phyloP scores from a whole-genome alignment of 2,329 filamentous ascomycete genomes.

The Trichophyton mentagrophytes region DNA sequence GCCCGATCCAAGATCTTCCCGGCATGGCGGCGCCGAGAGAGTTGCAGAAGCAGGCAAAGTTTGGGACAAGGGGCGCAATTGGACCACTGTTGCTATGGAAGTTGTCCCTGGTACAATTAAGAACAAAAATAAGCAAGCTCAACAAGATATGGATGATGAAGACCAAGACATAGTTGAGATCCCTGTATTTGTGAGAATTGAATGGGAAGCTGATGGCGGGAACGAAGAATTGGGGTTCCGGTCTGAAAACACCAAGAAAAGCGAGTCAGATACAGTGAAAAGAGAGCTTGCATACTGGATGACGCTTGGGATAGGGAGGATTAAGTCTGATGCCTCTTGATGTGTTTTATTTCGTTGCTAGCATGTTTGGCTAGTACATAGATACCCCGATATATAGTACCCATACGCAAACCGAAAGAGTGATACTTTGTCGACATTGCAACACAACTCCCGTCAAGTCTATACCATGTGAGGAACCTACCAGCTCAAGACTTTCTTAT shows the following conservation, averaged over 20 bases:
- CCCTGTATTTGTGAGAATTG: slow-evolving; percentile 80
- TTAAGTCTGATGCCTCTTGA: slow-evolving; percentile 32
- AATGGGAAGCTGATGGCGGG: slow-evolving; percentile 62
- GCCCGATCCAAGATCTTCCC: slow-evolving; percentile 32
- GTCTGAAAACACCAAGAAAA: slow-evolving; percentile 20
- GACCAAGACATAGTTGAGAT: slow-evolving; percentile 67
- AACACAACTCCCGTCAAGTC: not conserved
- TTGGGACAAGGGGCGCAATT: slow-evolving; percentile 89
- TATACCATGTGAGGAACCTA: too few relatives aligned
- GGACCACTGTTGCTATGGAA: slow-evolving; percentile 87
- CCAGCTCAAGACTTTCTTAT: not conserved
- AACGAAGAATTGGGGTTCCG: slow-evolving; percentile 23
- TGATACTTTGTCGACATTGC: not conserved
- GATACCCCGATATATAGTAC: not conserved
- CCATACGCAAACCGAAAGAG: not conserved
- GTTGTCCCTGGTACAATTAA: slow-evolving; percentile 52
- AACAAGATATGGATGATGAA: slow-evolving; percentile 46
- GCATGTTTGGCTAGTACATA: not conserved
- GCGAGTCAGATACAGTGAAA: slow-evolving; percentile 56
- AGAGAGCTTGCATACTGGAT: slow-evolving; percentile 93
- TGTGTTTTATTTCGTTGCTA: not conserved
- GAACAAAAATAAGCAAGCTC: slow-evolving; percentile 30
- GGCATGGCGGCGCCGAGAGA: slow-evolving; percentile 32
- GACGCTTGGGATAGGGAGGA: slow-evolving; percentile 75
- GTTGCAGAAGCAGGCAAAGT: slow-evolving; percentile 80